Evolutionary conservation across 2,329 filamentous ascomycete genomes (phyloP).

Genomic region (Colletotrichum sp.): DNA sequence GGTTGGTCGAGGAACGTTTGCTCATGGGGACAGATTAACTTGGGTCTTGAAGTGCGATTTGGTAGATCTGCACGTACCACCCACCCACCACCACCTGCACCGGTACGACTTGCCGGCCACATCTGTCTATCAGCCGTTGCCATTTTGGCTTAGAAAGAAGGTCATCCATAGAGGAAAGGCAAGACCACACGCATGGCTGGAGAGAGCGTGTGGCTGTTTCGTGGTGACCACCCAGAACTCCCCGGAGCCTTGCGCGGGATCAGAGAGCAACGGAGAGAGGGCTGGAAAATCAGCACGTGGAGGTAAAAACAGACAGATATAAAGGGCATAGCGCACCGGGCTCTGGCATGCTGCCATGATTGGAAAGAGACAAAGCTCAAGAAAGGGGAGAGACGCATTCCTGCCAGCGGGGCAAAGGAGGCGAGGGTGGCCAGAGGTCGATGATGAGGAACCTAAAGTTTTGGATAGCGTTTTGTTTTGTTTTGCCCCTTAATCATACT

Average conservation of each 20-base stretch:
- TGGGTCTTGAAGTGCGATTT: neutral
- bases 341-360: conserved; percentile 11
- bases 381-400: conserved; percentile 11
- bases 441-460: neutral
- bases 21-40: neutral
- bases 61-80: neutral
- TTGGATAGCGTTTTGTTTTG: neutral
- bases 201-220: neutral
- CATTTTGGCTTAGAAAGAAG: neutral
- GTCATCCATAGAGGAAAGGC: neutral
- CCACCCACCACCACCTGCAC: neutral
- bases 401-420: conserved; percentile 4
- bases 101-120: neutral
- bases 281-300: neutral
- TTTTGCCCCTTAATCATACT: neutral
- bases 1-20: conserved; percentile 10
- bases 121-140: neutral
- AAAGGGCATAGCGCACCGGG: neutral
- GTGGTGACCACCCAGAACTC: neutral
- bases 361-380: conserved; percentile 12
- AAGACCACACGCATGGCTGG: neutral
- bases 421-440: neutral
- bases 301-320: neutral
- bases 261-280: neutral
- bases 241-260: neutral